phyloP scores from a whole-genome alignment of 2,329 filamentous ascomycete genomes.

The Mycocentrospora acerina region DNA sequence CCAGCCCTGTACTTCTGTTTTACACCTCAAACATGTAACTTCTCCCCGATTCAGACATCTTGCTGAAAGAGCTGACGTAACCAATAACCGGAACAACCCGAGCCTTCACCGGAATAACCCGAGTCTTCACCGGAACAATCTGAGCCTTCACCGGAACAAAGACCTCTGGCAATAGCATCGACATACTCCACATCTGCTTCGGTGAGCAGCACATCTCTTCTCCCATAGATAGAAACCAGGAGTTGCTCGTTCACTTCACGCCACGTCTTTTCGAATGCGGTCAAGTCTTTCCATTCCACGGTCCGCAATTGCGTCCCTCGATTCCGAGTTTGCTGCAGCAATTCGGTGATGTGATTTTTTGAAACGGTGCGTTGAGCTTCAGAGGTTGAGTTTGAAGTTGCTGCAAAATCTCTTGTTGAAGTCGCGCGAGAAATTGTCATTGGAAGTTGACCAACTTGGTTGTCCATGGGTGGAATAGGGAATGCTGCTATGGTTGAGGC shows the following conservation, averaged over 20 bases:
- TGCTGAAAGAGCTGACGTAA: slow-evolving; percentile 4
- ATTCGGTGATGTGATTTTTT: slow-evolving; percentile 6
- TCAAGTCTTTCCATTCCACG: slow-evolving; percentile 7
- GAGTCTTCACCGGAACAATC: neutral
- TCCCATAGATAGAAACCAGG: slow-evolving; percentile 18
- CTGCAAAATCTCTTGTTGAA: neutral
- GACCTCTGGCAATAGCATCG: slow-evolving; percentile 13
- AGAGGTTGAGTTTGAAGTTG: neutral
- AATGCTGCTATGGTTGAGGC: slow-evolving; percentile 5
- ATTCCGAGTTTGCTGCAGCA: slow-evolving; percentile 12
- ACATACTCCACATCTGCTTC: slow-evolving; percentile 14
- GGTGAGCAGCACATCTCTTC: slow-evolving; percentile 11
- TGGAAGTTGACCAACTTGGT: slow-evolving; percentile 9
- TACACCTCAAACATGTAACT: no score
- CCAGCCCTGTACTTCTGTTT: no score
- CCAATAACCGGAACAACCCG: no score
- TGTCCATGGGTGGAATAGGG: slow-evolving; percentile 9
- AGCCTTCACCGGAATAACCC: no score
- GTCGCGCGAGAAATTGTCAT: slow-evolving; percentile 7
- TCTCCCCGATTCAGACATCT: no score
- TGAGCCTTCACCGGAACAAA: neutral
- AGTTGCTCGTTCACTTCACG: slow-evolving; percentile 16
- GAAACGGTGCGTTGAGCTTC: slow-evolving; percentile 10
- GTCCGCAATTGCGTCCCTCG: slow-evolving; percentile 8
- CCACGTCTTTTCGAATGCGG: slow-evolving; percentile 16